Evolutionary conservation across 495 filamentous ascomycete genomes (phyloP).

Genomic region (Aspergillus cristatus): DNA sequence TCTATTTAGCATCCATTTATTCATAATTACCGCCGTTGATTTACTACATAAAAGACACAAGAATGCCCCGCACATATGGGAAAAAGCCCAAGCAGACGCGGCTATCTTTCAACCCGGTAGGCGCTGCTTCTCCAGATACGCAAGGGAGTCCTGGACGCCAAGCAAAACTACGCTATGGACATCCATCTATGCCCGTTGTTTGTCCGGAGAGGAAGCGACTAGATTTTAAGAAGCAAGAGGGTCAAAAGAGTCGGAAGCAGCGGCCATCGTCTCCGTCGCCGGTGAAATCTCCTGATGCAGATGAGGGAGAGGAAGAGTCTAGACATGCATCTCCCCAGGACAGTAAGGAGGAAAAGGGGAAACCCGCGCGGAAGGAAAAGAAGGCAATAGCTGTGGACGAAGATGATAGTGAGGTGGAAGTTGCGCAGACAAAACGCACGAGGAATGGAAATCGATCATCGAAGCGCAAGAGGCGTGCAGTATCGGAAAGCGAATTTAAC

Average conservation of each 20-base stretch:
- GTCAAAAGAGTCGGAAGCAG: not conserved
- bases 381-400: not conserved
- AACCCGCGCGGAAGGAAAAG: not conserved
- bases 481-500: not conserved
- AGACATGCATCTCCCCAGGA: no score
- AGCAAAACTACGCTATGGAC: slow-evolving; percentile 29
- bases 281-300: slow-evolving; percentile 1
- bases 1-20: no score
- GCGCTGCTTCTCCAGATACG: slow-evolving; percentile 8
- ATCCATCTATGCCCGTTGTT: slow-evolving; percentile 25
- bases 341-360: not conserved
- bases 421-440: slow-evolving; percentile 6
- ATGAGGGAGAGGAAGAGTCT: no score
- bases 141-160: slow-evolving; percentile 10
- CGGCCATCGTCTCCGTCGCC: slow-evolving; percentile 1
- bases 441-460: not conserved
- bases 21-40: no score
- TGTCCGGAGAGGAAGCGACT: slow-evolving; percentile 1
- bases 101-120: slow-evolving; percentile 31
- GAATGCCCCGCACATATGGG: slow-evolving; percentile 31
- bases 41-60: not conserved
- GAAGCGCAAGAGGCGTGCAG: slow-evolving; percentile 13
- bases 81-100: slow-evolving; percentile 42
- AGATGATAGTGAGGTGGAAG: slow-evolving; percentile 12
- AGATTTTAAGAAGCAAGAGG: not conserved